Conservation (phyloP, 257 asterid species). For the Scutellaria barbata region DNA sequence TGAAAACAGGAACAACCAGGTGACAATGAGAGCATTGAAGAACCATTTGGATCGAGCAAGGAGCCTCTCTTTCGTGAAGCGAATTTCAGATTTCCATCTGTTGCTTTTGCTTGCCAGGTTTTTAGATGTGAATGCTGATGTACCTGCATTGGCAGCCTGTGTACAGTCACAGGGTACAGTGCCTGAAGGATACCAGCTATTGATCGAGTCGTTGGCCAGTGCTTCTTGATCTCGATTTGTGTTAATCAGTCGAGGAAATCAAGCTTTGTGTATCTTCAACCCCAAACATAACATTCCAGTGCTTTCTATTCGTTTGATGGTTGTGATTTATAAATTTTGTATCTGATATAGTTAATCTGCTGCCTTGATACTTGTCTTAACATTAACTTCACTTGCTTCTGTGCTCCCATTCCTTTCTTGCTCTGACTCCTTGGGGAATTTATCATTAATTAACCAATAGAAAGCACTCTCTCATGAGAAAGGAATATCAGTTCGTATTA, state of each 20-base stretch:
- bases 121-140: constrained; percentile 77
- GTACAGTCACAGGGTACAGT: constrained; percentile 63
- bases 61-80: constrained; percentile 71
- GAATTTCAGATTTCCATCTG: constrained; percentile 89
- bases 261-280: constrained; percentile 31
- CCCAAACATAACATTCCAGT: background rate
- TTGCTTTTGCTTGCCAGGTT: constrained; percentile 72
- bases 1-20: constrained; percentile 70
- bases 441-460: background rate
- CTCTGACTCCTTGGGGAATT: background rate
- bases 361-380: constrained; percentile 20
- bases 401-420: background rate
- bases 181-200: constrained; percentile 90
- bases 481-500: too few relatives aligned
- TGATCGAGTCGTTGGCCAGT: constrained; percentile 82
- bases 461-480: background rate
- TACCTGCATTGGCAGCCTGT: constrained; percentile 82
- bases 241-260: background rate
- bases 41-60: constrained; percentile 76
- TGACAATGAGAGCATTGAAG: constrained; percentile 69
- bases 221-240: constrained; percentile 41
- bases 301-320: constrained; percentile 29
- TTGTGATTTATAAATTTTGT: constrained; percentile 34
- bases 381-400: constrained; percentile 1
- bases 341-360: constrained; percentile 25